Evolutionary conservation across 768 basidiomycete genomes (phyloP).

Genomic region (Daedaleopsis sinensis): DNA sequence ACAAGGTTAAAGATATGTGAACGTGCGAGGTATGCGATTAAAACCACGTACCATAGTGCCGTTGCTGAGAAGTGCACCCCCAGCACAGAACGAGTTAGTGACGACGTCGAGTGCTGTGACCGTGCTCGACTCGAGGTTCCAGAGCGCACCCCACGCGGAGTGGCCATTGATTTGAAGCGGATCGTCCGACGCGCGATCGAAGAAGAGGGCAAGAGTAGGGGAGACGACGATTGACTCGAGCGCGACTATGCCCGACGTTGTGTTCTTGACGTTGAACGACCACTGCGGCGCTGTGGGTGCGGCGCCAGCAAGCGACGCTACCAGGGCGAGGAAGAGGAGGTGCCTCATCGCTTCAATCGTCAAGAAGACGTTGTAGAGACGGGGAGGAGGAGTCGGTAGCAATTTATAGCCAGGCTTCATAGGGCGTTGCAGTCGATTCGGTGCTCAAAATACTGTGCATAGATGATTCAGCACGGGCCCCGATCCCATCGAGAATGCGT

Average conservation of each 20-base stretch:
- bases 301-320: neutral
- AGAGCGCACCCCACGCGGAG: constrained; percentile 81
- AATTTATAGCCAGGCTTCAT: too few species aligned
- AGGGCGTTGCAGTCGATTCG: too few species aligned
- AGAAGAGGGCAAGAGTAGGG: constrained; percentile 65
- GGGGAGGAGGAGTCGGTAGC: too few species aligned
- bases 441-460: neutral
- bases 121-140: constrained; percentile 64
- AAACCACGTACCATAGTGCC: constrained; percentile 58
- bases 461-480: neutral
- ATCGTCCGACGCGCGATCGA: constrained; percentile 88
- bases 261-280: constrained; percentile 45
- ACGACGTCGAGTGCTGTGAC: constrained; percentile 62
- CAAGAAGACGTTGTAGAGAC: too few species aligned
- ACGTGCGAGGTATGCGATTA: neutral
- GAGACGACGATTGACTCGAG: constrained; percentile 79
- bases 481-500: neutral
- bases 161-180: constrained; percentile 72
- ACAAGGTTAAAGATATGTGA: constrained; percentile 10
- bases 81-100: constrained; percentile 87
- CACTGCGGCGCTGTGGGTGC: constrained; percentile 9
- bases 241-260: constrained; percentile 73
- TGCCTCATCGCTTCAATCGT: neutral
- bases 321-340: neutral
- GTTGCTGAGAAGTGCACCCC: constrained; percentile 75